Conservation (phyloP, 2,329 filamentous ascomycete species). For the Monilinia polystroma region DNA sequence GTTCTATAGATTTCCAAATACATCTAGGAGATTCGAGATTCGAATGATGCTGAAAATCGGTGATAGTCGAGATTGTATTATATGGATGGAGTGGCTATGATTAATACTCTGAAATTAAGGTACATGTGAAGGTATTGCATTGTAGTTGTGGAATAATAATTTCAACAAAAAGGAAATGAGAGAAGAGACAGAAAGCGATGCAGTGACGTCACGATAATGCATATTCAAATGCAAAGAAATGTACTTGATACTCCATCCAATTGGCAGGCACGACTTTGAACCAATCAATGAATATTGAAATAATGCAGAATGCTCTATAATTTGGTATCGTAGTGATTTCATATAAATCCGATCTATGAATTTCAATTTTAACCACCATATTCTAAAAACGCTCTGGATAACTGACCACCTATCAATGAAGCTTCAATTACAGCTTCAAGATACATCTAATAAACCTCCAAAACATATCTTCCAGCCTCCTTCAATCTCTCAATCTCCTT, state of each 20-base stretch:
- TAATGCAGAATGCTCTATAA: neutral
- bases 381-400: neutral
- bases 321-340: neutral
- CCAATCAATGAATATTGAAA: neutral
- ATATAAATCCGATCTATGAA: neutral
- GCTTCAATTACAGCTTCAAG: neutral
- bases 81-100: no score
- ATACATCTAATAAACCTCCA: slow-evolving; percentile 80
- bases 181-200: no score
- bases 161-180: no score
- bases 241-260: neutral
- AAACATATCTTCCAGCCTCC: slow-evolving; percentile 89
- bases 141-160: no score
- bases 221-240: neutral
- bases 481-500: slow-evolving; percentile 98
- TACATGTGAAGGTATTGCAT: no score
- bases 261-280: neutral
- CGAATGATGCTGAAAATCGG: no score
- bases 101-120: no score
- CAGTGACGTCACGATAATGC: neutral
- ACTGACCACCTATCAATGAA: neutral
- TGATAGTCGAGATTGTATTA: no score
- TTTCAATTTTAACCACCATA: slow-evolving; percentile 6
- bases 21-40: no score
- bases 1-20: no score